These are phyloP conservation scores for Cantharellus cinnabarinus DNA, from an alignment of 768 basidiomycete species.

Conservation along the genomic window DNA sequence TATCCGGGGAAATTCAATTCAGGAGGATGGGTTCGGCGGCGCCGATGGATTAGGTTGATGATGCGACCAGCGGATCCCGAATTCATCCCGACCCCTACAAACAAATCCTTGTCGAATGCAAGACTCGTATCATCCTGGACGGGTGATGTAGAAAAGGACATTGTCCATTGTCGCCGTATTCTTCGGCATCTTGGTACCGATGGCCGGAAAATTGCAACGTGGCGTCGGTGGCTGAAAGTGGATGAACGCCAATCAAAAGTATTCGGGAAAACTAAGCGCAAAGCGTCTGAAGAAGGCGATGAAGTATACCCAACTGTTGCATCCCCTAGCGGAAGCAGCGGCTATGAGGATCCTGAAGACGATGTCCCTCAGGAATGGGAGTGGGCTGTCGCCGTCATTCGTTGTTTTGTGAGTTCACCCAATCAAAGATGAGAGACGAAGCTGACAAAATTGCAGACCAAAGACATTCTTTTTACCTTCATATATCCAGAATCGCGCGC, in stretches of 20 bases:
- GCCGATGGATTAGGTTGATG: constrained; percentile 69
- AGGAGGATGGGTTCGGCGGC: constrained; percentile 56
- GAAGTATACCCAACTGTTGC: too few relatives aligned
- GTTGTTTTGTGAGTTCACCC: not conserved
- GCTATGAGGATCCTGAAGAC: not conserved
- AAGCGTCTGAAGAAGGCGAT: too few relatives aligned
- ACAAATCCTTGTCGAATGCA: not conserved
- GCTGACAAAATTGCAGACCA: constrained; percentile 23
- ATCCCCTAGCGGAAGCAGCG: too few relatives aligned
- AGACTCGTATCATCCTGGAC: constrained; percentile 26
- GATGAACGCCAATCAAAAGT: not conserved
- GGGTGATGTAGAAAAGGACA: constrained; percentile 32
- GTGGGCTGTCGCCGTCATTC: not conserved
- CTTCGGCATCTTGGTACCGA: constrained; percentile 39
- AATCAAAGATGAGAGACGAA: not conserved
- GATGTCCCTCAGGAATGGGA: constrained; percentile 13
- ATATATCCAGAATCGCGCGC: constrained; percentile 60
- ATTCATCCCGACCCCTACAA: not conserved
- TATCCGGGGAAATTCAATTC: constrained; percentile 36
- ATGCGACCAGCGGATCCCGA: constrained; percentile 34
- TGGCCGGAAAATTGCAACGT: constrained; percentile 56
- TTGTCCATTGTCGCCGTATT: constrained; percentile 33
- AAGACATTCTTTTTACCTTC: constrained; percentile 35
- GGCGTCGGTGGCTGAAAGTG: constrained; percentile 47
- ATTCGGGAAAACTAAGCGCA: too few relatives aligned